Conservation (phyloP, 768 basidiomycete genomes). For the Amanita muscaria region DNA sequence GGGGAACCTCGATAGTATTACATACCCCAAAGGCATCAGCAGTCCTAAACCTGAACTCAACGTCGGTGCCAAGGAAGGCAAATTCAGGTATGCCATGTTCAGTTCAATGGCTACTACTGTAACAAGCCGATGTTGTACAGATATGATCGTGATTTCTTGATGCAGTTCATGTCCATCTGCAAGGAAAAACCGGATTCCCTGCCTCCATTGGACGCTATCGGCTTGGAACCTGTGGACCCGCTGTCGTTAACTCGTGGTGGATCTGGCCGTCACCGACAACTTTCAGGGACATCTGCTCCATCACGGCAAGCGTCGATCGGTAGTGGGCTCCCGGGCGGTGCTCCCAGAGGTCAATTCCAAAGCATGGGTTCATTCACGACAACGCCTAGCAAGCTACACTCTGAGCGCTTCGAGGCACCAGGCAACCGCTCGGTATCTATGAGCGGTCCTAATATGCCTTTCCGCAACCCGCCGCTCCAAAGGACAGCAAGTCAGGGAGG, state of each 20-base stretch:
- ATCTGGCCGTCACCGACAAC: constrained; percentile 51
- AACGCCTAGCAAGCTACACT: constrained; percentile 45
- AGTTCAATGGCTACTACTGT: background rate
- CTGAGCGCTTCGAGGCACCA: constrained; percentile 45
- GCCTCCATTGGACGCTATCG: constrained; percentile 84
- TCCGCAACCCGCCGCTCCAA: constrained; percentile 53
- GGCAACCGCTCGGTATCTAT: constrained; percentile 46
- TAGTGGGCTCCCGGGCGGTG: constrained; percentile 29
- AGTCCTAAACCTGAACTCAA: constrained; percentile 86
- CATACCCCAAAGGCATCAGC: constrained; percentile 76
- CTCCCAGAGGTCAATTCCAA: constrained; percentile 27
- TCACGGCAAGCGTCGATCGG: constrained; percentile 40
- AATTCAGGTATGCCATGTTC: constrained; percentile 58
- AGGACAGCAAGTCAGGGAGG: constrained; percentile 64
- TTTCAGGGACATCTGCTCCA: constrained; percentile 34
- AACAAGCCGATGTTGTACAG: constrained; percentile 27
- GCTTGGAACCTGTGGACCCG: constrained; percentile 72
- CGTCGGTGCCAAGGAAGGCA: constrained; percentile 72
- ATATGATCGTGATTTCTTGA: constrained; percentile 94
- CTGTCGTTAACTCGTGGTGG: constrained; percentile 50
- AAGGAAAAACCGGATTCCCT: constrained; percentile 90
- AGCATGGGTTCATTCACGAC: constrained; percentile 70
- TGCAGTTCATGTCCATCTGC: constrained; percentile 94
- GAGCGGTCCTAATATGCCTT: constrained; percentile 41
- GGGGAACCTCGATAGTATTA: constrained; percentile 65